A percentile compares a stretch with the other conserved stretches of the same genome.
phyloP scores from a whole-genome alignment of 2,329 filamentous ascomycete genomes.

The Sclerotinia minor region DNA sequence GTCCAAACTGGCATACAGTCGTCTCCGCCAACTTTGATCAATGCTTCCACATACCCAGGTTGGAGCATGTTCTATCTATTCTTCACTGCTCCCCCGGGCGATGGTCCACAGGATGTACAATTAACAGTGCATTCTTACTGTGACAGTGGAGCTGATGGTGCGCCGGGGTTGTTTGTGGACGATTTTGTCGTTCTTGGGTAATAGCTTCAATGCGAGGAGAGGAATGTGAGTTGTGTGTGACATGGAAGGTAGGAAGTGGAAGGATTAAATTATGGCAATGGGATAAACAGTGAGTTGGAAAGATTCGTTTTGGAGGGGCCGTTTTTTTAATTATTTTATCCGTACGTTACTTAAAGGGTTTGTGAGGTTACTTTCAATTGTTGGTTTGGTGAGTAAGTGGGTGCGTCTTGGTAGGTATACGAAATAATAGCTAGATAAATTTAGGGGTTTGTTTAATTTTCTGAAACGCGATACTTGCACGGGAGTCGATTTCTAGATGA shows the following conservation, averaged over 20 bases:
- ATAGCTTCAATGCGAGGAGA: too few relatives aligned
- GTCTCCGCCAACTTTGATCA: background rate
- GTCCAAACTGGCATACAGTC: background rate
- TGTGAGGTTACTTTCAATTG: background rate
- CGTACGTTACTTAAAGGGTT: background rate
- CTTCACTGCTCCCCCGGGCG: background rate
- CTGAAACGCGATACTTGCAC: background rate
- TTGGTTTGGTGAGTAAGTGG: background rate
- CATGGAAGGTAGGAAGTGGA: background rate
- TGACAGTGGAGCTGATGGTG: background rate
- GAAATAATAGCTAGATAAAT: conserved; percentile 5
- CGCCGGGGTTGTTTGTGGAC: background rate
- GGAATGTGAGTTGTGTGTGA: background rate
- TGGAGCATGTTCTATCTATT: conserved; percentile 19
- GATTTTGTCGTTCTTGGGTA: conserved; percentile 5
- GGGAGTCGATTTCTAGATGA: too few relatives aligned
- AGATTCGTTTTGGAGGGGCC: background rate
- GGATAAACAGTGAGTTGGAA: background rate
- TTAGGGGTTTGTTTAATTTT: background rate
- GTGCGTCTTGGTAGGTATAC: background rate
- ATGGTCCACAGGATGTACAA: background rate
- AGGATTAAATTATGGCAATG: background rate
- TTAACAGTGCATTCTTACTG: conserved; percentile 1
- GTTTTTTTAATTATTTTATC: background rate
- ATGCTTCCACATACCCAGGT: conserved; percentile 5